phyloP scores from a whole-genome alignment of 768 basidiomycete genomes.

The Leccinum boreale region DNA sequence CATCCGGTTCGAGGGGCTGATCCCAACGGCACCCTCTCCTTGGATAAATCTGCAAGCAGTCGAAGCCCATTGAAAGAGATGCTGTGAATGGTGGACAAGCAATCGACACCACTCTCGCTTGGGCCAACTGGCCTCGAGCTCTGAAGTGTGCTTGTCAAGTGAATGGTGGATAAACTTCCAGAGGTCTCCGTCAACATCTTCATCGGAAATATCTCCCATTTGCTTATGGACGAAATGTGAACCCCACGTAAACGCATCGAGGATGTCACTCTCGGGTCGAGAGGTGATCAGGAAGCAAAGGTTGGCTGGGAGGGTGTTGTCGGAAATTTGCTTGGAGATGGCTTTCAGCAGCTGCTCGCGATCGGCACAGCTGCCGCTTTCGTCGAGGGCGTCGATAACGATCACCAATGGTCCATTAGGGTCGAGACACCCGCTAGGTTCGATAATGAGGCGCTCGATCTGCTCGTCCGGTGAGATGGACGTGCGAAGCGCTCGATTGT shows the following conservation, averaged over 20 bases:
- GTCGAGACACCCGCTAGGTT: not conserved
- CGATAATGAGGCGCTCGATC: not conserved
- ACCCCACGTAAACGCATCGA: not conserved
- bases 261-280: not conserved
- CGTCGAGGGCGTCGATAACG: not conserved
- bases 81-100: not conserved
- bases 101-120: not conserved
- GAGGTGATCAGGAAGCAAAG: not conserved
- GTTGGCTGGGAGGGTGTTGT: not conserved
- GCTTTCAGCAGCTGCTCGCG: not conserved
- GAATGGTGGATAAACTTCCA: not conserved
- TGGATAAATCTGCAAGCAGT: not conserved
- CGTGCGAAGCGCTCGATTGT: not conserved
- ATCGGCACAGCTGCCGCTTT: not conserved
- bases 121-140: not conserved
- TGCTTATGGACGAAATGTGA: not conserved
- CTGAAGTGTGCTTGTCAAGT: rapidly evolving
- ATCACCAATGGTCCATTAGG: not conserved
- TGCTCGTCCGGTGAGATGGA: not conserved
- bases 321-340: not conserved
- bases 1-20: not conserved
- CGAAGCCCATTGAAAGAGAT: not conserved
- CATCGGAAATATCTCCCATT: too few species aligned
- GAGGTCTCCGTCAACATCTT: not conserved
- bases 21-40: not conserved